Evolutionary conservation across 352 stramenopile species (phyloP).

Genomic region (Phytophthora boehmeriae): DNA sequence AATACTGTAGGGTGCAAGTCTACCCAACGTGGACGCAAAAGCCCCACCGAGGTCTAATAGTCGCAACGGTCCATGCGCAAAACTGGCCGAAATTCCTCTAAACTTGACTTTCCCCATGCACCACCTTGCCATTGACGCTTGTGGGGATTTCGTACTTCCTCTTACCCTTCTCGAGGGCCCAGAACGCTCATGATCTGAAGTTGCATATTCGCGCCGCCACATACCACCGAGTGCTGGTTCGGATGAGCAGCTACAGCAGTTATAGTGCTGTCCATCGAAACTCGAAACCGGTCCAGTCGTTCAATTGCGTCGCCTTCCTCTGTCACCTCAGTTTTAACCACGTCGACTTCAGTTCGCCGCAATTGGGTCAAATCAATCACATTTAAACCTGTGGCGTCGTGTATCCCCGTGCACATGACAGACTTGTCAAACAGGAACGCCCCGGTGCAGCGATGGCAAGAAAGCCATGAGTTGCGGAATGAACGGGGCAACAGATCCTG

Average conservation of each 20-base stretch:
- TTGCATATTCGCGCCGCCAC: slow-evolving; percentile 47
- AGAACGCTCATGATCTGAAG: slow-evolving; percentile 38
- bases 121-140: background rate
- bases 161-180: background rate
- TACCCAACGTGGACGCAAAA: background rate
- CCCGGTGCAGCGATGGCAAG: slow-evolving; percentile 52
- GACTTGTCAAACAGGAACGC: slow-evolving; percentile 56
- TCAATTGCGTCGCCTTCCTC: slow-evolving; percentile 22
- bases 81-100: no score
- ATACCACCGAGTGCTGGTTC: slow-evolving; percentile 50
- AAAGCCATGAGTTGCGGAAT: slow-evolving; percentile 57
- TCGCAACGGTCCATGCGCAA: no score
- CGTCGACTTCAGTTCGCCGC: background rate
- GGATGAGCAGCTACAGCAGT: slow-evolving; percentile 56
- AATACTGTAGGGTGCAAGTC: no score
- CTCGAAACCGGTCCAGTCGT: slow-evolving; percentile 54
- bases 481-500: slow-evolving; percentile 26
- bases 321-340: background rate
- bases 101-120: no score
- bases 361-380: slow-evolving; percentile 62
- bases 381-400: slow-evolving; percentile 45
- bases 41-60: no score
- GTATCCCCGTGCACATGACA: slow-evolving; percentile 55
- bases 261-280: slow-evolving; percentile 46
- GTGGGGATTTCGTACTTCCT: background rate